These are phyloP conservation scores for Penicillium sp. DNA, from an alignment of 2,329 filamentous ascomycete species.

Conservation along the genomic window DNA sequence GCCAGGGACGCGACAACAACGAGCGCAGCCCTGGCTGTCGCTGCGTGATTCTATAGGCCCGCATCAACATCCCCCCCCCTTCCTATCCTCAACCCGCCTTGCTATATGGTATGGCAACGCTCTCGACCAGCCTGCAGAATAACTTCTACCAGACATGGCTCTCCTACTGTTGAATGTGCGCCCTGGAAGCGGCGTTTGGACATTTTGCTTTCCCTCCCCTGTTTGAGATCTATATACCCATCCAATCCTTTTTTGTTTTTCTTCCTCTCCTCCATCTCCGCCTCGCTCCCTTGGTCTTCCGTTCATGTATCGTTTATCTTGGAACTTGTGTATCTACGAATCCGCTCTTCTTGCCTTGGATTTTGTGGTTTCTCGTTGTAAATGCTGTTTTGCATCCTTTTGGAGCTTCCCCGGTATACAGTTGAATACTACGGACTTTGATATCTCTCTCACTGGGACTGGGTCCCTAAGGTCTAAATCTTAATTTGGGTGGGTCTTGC, in stretches of 20 bases:
- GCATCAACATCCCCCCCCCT: not conserved
- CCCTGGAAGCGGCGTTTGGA: slow-evolving; percentile 21
- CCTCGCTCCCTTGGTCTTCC: slow-evolving; percentile 6
- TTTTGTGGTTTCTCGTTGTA: slow-evolving; percentile 3
- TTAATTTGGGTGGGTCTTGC: not conserved
- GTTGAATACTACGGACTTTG: not conserved
- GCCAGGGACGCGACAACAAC: slow-evolving; percentile 54
- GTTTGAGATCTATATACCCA: slow-evolving; percentile 25
- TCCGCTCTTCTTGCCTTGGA: slow-evolving; percentile 1
- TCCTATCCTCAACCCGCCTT: not conserved
- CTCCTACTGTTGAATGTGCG: slow-evolving; percentile 15
- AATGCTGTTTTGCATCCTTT: slow-evolving; percentile 3
- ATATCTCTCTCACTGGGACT: not conserved
- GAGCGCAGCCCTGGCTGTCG: slow-evolving; percentile 63
- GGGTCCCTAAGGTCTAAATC: not conserved
- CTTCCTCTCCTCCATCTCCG: slow-evolving; percentile 3
- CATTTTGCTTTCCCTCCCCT: slow-evolving; percentile 3
- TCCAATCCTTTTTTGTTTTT: slow-evolving; percentile 15
- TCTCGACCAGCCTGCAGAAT: slow-evolving; percentile 18
- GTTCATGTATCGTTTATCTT: slow-evolving; percentile 15
- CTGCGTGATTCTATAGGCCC: slow-evolving; percentile 61
- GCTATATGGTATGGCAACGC: slow-evolving; percentile 1
- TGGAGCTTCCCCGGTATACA: slow-evolving; percentile 1
- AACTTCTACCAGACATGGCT: not conserved
- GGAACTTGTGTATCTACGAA: slow-evolving; percentile 23